Evolutionary conservation across 768 basidiomycete species (phyloP).

Genomic region (Xerocomellus chrysenteron): DNA sequence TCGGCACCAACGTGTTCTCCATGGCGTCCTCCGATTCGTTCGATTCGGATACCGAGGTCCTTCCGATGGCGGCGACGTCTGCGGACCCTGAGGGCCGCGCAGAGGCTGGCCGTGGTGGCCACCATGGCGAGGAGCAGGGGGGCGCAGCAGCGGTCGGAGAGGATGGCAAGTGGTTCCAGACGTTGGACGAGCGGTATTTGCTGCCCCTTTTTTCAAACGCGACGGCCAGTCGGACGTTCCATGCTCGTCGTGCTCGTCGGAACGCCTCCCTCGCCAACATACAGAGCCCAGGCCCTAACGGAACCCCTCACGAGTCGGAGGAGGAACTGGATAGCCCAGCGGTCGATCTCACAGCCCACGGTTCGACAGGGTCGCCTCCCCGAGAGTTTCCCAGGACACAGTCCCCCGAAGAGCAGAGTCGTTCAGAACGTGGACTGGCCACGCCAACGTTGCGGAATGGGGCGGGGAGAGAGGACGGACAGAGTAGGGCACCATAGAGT

Average conservation of each 20-base stretch:
- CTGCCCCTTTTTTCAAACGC: slow-evolving; percentile 92
- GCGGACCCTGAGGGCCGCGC: slow-evolving; percentile 21
- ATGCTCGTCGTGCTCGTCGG: slow-evolving; percentile 69
- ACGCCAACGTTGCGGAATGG: slow-evolving; percentile 63
- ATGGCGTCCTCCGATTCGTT: slow-evolving; percentile 74
- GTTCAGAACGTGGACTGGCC: slow-evolving; percentile 60
- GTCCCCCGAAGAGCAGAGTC: slow-evolving; percentile 46
- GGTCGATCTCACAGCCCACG: slow-evolving; percentile 41
- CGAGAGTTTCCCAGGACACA: slow-evolving; percentile 23
- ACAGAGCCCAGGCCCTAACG: slow-evolving; percentile 24
- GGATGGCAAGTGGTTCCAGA: slow-evolving; percentile 95
- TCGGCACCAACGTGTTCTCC: slow-evolving; percentile 49
- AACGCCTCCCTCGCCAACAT: slow-evolving; percentile 30
- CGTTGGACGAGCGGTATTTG: slow-evolving; percentile 91
- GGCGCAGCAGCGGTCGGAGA: slow-evolving; percentile 38
- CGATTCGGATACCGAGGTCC: slow-evolving; percentile 76
- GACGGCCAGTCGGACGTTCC: slow-evolving; percentile 83
- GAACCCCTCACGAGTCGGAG: slow-evolving; percentile 38
- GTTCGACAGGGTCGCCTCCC: slow-evolving; percentile 2
- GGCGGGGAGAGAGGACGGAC: slow-evolving; percentile 29
- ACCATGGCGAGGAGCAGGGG: slow-evolving; percentile 5
- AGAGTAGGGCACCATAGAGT: slow-evolving; percentile 1
- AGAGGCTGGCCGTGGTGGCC: slow-evolving; percentile 1
- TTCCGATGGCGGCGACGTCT: slow-evolving; percentile 67
- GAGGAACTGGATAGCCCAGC: slow-evolving; percentile 44